Evolutionary conservation across 2,329 filamentous ascomycete species (phyloP).

Genomic region (Diaporthe citri): DNA sequence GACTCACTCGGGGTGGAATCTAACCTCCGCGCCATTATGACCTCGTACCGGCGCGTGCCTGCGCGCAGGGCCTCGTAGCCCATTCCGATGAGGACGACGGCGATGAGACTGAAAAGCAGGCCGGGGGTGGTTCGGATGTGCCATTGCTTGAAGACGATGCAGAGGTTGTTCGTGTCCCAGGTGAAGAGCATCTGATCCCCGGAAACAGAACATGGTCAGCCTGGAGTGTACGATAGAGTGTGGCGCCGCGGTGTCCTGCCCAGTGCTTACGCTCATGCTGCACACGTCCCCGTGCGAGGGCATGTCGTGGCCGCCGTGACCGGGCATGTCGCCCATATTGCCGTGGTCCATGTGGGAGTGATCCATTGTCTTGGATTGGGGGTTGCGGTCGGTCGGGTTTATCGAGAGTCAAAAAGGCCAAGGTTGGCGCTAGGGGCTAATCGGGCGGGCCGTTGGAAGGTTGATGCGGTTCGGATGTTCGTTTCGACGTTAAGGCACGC

Average conservation of each 20-base stretch:
- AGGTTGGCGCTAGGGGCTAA: slow-evolving; percentile 12
- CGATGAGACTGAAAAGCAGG: slow-evolving; percentile 85
- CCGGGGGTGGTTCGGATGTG: slow-evolving; percentile 80
- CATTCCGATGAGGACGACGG: slow-evolving; percentile 85
- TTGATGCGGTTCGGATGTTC: slow-evolving; percentile 12
- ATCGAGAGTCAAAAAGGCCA: slow-evolving; percentile 32
- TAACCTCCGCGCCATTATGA: slow-evolving; percentile 60
- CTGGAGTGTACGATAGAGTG: too few relatives aligned
- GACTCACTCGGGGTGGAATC: slow-evolving; percentile 67
- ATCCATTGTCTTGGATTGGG: slow-evolving; percentile 56
- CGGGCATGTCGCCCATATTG: slow-evolving; percentile 67
- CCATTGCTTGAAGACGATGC: slow-evolving; percentile 95
- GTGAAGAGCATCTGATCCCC: slow-evolving; percentile 91
- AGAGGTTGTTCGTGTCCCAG: slow-evolving; percentile 93
- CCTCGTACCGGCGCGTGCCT: slow-evolving; percentile 81
- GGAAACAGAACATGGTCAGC: slow-evolving; percentile 40
- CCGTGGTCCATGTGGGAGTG: slow-evolving; percentile 58
- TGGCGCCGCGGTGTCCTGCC: background rate
- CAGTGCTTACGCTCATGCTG: slow-evolving; percentile 86
- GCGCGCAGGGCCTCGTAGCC: slow-evolving; percentile 93
- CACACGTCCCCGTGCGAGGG: slow-evolving; percentile 68
- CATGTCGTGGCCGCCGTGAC: slow-evolving; percentile 52
- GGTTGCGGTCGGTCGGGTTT: slow-evolving; percentile 23
- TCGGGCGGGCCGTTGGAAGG: background rate
- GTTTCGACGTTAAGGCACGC: background rate